These are phyloP conservation scores for Metschnikowia lunata DNA, from an alignment of 805 yeast genomes.

Conservation along the genomic window DNA sequence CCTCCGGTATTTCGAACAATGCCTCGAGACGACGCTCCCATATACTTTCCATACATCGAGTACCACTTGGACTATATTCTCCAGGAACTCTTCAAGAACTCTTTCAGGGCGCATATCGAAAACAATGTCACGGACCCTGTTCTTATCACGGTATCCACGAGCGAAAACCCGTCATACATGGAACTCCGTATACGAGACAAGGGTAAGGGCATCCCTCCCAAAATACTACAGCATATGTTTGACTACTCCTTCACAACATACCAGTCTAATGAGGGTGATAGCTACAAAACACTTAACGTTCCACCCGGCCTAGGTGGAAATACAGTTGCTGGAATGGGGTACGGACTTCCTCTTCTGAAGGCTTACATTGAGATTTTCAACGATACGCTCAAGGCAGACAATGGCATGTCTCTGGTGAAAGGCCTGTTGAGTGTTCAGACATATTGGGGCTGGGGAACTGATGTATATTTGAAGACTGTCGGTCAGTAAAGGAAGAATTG, in stretches of 20 bases:
- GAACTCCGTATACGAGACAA: slow-evolving; percentile 77
- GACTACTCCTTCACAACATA: slow-evolving; percentile 86
- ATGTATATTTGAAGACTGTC: slow-evolving; percentile 55
- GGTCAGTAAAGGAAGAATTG: slow-evolving; percentile 18
- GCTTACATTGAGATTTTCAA: slow-evolving; percentile 41
- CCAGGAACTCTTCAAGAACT: slow-evolving; percentile 82
- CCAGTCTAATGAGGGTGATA: slow-evolving; percentile 53
- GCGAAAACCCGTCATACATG: slow-evolving; percentile 37
- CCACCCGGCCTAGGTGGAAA: slow-evolving; percentile 70
- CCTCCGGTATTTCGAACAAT: slow-evolving; percentile 4
- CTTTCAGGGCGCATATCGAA: slow-evolving; percentile 86
- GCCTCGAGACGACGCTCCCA: slow-evolving; percentile 37
- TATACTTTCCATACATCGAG: slow-evolving; percentile 77
- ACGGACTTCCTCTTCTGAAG: slow-evolving; percentile 81
- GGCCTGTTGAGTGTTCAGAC: slow-evolving; percentile 62
- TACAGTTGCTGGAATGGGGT: slow-evolving; percentile 91
- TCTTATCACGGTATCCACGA: slow-evolving; percentile 34
- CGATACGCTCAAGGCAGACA: slow-evolving; percentile 21
- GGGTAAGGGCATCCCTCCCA: slow-evolving; percentile 84
- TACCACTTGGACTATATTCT: slow-evolving; percentile 84
- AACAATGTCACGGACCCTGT: slow-evolving; percentile 41
- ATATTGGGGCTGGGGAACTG: slow-evolving; percentile 75
- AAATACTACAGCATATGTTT: slow-evolving; percentile 62
- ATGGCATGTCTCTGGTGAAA: slow-evolving; percentile 17
- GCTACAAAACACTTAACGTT: slow-evolving; percentile 57